Base-by-base conservation (phyloP, 371 early-diverging fungal genomes). In the Mortierella sp. region DNA sequence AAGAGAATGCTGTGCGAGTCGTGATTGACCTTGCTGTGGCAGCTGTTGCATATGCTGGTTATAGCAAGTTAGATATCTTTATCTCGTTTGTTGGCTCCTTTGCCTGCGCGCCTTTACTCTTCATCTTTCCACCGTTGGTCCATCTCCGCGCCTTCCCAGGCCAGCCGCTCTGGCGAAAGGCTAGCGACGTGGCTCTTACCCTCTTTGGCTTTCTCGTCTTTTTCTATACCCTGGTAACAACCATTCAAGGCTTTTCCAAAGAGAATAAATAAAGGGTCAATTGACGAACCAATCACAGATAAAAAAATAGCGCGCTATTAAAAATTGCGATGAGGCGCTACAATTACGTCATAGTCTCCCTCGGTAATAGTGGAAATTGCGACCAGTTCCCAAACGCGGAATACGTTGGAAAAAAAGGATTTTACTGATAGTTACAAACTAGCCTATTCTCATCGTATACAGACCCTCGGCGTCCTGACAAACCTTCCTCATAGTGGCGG, bases 41-140 rank as follows among this genome's bases (percentile, higher is more conserved):
- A 8, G n/a, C 87, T 22, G 88, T 95, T 30, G 94, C 97, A 14
- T 94, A 91, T 80, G 84, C 86, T 18, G 97, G 97, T 11, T 90
- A 95, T 26, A 89, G 87, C 73, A 91, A 93, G 75, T 86, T 98
- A 37, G 96, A 97, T 85, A 94, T 95, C 71, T 94, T 98, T 66
- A 96, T 98, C 47, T 91, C 93, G 57, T 88, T 97, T 57, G 94
- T 97, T 39, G 98, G 97, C 1, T 94, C 94, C 61, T 90, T 97
- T 67, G 94, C 96, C 24, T 98, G 97, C 84, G 92, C 88, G 5
- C 90, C 88, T 11, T 71, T 89, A 39, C 81, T 86, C 70, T 89
- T 90, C 59, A 94, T 96, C 68, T 96, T 92, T 81, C 96, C 95
- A 0, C 83, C 94, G 20, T 35, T 92, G 14, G 90, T 96, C 85